These are phyloP conservation scores for Platismatia glauca DNA, from an alignment of 495 filamentous ascomycete species.

Conservation along the genomic window DNA sequence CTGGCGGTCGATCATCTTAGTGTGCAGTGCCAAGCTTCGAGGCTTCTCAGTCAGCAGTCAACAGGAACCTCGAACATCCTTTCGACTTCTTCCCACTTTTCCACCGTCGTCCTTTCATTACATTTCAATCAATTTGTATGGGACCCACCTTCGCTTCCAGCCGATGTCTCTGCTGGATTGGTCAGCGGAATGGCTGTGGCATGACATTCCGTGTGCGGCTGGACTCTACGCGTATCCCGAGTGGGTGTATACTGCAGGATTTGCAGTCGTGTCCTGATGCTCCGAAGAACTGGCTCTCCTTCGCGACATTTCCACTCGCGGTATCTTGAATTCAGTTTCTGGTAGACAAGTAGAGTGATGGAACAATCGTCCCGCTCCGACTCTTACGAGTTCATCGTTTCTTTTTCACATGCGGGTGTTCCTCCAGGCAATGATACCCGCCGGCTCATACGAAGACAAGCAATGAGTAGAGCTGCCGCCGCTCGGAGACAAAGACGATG, in stretches of 20 bases:
- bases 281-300: not conserved
- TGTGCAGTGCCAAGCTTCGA: not conserved
- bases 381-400: conserved; percentile 21
- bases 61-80: too few relatives aligned
- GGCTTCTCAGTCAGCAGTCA: too few relatives aligned
- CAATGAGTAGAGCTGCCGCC: conserved; percentile 31
- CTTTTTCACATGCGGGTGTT: conserved; percentile 19
- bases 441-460: conserved; percentile 31
- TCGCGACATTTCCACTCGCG: not conserved
- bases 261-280: not conserved
- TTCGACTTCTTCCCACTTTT: not conserved
- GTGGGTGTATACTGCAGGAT: too few relatives aligned
- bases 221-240: not conserved
- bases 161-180: not conserved
- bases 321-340: not conserved
- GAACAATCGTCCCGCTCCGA: not conserved
- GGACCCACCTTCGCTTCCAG: not conserved
- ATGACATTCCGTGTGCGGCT: not conserved
- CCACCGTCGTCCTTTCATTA: not conserved
- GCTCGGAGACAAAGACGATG: conserved; percentile 24
- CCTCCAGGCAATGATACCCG: conserved; percentile 24
- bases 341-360: not conserved
- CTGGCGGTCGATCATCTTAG: not conserved
- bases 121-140: not conserved
- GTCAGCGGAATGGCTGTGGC: not conserved